phyloP scores from a whole-genome alignment of 192 early-diverging fungal species.

The Lobulomyces angularis region DNA sequence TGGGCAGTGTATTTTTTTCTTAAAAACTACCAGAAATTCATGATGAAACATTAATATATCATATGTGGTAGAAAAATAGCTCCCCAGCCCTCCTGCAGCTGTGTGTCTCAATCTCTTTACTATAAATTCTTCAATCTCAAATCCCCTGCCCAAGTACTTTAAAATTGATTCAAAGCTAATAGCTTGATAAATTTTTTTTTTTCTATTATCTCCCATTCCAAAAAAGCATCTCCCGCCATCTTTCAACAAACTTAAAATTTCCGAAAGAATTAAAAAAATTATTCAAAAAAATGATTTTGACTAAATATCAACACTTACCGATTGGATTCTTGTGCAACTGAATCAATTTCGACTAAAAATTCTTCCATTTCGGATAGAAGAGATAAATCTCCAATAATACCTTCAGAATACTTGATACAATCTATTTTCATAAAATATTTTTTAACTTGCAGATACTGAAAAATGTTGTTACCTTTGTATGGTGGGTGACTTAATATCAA shows the following conservation, averaged over 20 bases:
- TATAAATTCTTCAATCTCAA: conserved; percentile 81
- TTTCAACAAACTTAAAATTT: conserved; percentile 55
- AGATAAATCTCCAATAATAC: conserved; percentile 80
- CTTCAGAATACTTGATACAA: conserved; percentile 38
- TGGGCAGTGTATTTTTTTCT: too few relatives aligned
- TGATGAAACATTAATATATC: conserved; percentile 91
- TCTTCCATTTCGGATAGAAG: conserved; percentile 62
- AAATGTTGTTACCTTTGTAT: conserved; percentile 78
- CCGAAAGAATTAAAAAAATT: too few relatives aligned
- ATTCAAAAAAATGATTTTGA: too few relatives aligned
- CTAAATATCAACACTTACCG: conserved; percentile 20
- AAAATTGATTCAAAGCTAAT: conserved; percentile 74
- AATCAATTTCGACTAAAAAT: conserved; percentile 60
- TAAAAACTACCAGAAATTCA: too few relatives aligned
- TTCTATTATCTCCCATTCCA: conserved; percentile 89
- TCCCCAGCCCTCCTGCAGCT: conserved; percentile 50
- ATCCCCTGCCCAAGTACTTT: conserved; percentile 67
- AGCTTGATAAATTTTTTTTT: conserved; percentile 79
- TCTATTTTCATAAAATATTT: background rate
- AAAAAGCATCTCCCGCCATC: conserved; percentile 57
- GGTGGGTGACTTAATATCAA: conserved; percentile 87
- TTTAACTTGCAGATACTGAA: conserved; percentile 9
- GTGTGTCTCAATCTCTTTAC: background rate
- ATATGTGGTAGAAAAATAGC: conserved; percentile 75
- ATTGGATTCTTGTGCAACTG: conserved; percentile 57